phyloP scores from a whole-genome alignment of 495 filamentous ascomycete species.

The Podospora sp. region DNA sequence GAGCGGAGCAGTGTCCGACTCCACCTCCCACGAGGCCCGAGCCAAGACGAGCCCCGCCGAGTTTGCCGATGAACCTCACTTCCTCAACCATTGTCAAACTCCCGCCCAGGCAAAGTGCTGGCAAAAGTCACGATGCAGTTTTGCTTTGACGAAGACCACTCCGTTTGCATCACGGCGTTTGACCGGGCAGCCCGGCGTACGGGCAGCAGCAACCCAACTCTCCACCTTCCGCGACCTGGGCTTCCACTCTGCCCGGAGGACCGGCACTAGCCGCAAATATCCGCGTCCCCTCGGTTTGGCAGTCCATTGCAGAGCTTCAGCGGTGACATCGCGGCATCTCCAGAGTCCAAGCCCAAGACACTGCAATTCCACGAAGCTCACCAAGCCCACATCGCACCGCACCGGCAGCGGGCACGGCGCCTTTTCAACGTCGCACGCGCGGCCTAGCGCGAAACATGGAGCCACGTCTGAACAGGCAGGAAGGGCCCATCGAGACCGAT shows the following conservation, averaged over 20 bases:
- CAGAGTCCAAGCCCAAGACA: not conserved
- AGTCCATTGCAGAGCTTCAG: not conserved
- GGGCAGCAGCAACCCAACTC: too few relatives aligned
- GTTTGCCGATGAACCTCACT: conserved; percentile 11
- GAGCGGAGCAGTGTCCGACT: not conserved
- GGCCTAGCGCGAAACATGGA: not conserved
- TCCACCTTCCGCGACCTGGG: too few relatives aligned
- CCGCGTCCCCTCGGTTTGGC: too few relatives aligned
- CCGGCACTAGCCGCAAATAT: too few relatives aligned
- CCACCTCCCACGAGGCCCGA: not conserved
- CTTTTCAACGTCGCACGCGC: not conserved
- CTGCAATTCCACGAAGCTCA: not conserved
- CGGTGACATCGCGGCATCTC: not conserved
- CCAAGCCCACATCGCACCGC: not conserved
- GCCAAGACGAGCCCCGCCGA: conserved; percentile 1
- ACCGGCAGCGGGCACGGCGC: not conserved
- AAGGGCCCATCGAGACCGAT: not conserved
- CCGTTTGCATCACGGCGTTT: too few relatives aligned
- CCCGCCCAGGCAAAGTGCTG: conserved; percentile 12
- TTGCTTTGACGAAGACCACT: not conserved
- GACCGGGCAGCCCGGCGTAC: too few relatives aligned
- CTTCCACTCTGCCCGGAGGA: too few relatives aligned
- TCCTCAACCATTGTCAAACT: not conserved
- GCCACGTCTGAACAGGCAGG: not conserved
- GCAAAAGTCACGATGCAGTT: not conserved